These are phyloP conservation scores for Zychaea mexicana DNA, from an alignment of 371 early-diverging fungal genomes.

Conservation along the genomic window DNA sequence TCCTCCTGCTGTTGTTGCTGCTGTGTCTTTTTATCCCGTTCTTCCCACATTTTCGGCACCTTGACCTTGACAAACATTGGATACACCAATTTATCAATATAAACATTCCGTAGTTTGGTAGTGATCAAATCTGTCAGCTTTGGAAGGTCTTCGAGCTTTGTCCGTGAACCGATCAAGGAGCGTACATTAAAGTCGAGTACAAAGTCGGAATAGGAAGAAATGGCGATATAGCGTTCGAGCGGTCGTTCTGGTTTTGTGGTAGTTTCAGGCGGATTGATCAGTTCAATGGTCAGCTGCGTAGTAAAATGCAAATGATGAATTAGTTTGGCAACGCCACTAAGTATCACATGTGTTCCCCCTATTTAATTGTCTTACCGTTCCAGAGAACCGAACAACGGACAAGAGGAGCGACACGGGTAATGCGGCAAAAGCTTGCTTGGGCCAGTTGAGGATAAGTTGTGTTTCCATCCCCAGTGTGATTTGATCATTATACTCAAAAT, in stretches of 20 bases:
- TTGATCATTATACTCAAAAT: conserved; percentile 81
- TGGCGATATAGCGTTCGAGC: conserved; percentile 57
- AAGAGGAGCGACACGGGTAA: conserved; percentile 86
- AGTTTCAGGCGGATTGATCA: conserved; percentile 49
- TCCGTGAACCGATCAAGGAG: conserved; percentile 88
- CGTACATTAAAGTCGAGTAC: conserved; percentile 83
- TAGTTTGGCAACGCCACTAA: no score
- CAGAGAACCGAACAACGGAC: conserved; percentile 84
- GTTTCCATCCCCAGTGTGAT: conserved; percentile 81
- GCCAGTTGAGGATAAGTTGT: conserved; percentile 90
- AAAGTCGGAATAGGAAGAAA: conserved; percentile 74
- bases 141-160: conserved; percentile 93
- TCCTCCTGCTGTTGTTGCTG: conserved; percentile 22
- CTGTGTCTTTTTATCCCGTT: conserved; percentile 15
- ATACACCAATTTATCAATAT: conserved; percentile 65
- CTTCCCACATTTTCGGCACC: conserved; percentile 50
- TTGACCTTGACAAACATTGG: conserved; percentile 60
- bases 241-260: conserved; percentile 39
- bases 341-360: no score
- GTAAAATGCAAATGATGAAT: not conserved
- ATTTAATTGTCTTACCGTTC: conserved; percentile 62
- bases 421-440: conserved; percentile 82
- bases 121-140: conserved; percentile 86
- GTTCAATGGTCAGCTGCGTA: conserved; percentile 49
- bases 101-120: conserved; percentile 69